Base-by-base conservation (phyloP, 2,329 filamentous ascomycete species). In the Monilinia fructigena region DNA sequence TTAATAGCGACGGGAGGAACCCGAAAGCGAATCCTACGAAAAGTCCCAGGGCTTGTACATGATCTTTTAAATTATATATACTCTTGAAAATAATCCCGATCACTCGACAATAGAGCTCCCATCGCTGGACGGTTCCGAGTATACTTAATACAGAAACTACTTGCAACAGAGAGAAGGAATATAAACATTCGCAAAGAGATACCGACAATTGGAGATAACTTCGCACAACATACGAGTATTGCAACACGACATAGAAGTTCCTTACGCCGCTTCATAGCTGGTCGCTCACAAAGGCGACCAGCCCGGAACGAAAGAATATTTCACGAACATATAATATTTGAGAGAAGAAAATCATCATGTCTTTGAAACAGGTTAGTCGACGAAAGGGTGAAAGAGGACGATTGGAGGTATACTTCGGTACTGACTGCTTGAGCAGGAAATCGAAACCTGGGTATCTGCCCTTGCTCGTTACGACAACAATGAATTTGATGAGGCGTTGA, bases 401-500 rank as follows among this genome's bases (percentile, higher is more conserved):
- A 55, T 47, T 6, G 26, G 35, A 53, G 28, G 26, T 26, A 40
- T 7, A 47, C 47, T 31, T 63, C 10, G 8, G 60, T 58, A 59
- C 61, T 67, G 35, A 67, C 60, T 28, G 38, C 12, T 47, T 58
- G 35, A 56, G 28, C 69, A 79, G 93, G 95, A 99, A 90, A 99
- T 99, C 79, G 94, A 98, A 82, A 96, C 92, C 60, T 99, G 95
- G 95, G 95, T 98, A 72, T 83, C 89, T 77, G 95, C 95, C 79
- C 87, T 99, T 65, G 88, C 83, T 74, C 89, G 89, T 77, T 99
- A 99, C 81, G 95, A 99, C 80, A 95, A 94, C 80, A 96, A 97
- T 80, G 92, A 99, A 76, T 98, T 96, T 79, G 94, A 98, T 75
- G 90, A 94, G 72, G 88, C 95, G 38, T 81, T 98, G 70, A 86